Percentiles rank a stretch among this genome's conserved stretches.
These are phyloP conservation scores for Syzygium aromaticum DNA, from an alignment of 345 rosid genomes.

Conservation along the genomic window DNA sequence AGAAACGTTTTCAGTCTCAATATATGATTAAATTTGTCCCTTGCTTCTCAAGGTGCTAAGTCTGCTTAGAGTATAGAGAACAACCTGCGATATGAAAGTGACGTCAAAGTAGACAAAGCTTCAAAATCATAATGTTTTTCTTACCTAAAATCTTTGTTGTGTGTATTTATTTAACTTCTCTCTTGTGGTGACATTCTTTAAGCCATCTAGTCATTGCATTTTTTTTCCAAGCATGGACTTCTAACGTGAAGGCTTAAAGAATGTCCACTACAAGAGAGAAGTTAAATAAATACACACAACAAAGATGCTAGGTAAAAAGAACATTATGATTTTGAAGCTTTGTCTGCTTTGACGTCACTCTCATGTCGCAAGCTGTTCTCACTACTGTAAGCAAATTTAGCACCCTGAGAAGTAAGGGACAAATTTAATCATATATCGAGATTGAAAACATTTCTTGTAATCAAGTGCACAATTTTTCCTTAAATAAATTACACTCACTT, in stretches of 20 bases:
- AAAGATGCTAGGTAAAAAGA: neutral
- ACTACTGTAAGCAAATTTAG: slow-evolving; percentile 60
- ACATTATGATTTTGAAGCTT: slow-evolving; percentile 23
- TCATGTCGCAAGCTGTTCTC: slow-evolving; percentile 75
- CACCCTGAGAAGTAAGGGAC: slow-evolving; percentile 48
- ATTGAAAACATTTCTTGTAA: neutral
- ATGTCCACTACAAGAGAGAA: neutral
- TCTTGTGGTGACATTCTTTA: neutral
- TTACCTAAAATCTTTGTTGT: neutral
- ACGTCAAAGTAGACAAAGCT: neutral
- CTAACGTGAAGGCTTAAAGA: neutral
- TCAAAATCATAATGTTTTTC: slow-evolving; percentile 19
- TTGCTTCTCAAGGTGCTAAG: slow-evolving; percentile 63
- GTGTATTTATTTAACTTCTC: neutral
- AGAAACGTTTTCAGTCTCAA: neutral
- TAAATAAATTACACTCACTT: slow-evolving; percentile 32
- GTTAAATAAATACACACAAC: neutral
- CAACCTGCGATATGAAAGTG: slow-evolving; percentile 63
- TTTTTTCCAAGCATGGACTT: neutral
- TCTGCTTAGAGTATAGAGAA: slow-evolving; percentile 59
- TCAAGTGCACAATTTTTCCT: neutral
- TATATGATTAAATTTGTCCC: neutral
- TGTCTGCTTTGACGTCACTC: slow-evolving; percentile 5
- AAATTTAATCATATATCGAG: neutral
- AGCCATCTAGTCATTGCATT: neutral